Evolutionary conservation across 495 filamentous ascomycete species (phyloP).

Genomic region (Xylaria palmicola): DNA sequence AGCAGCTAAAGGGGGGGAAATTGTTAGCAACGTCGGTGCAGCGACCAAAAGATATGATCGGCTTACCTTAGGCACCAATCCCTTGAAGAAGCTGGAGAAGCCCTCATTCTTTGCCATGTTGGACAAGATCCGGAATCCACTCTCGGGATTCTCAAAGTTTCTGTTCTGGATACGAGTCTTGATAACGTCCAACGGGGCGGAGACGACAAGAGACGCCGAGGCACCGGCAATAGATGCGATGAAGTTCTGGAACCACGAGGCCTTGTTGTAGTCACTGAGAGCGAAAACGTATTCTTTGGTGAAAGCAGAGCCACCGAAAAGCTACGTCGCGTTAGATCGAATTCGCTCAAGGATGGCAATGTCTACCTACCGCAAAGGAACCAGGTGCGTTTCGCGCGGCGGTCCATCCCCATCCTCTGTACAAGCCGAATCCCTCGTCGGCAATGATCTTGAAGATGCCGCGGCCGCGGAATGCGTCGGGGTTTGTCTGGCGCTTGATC

Average conservation of each 20-base stretch:
- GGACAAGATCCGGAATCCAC: slow-evolving; percentile 83
- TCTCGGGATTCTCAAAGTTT: slow-evolving; percentile 97
- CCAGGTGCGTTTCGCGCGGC: slow-evolving; percentile 96
- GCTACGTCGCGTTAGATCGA: slow-evolving; percentile 47
- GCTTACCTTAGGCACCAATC: slow-evolving; percentile 79
- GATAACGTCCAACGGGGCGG: slow-evolving; percentile 95
- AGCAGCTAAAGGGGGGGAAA: slow-evolving; percentile 56
- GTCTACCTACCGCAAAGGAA: slow-evolving; percentile 80
- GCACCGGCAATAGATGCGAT: slow-evolving; percentile 93
- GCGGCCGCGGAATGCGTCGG: slow-evolving; percentile 92
- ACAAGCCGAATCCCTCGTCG: slow-evolving; percentile 95
- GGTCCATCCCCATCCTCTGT: slow-evolving; percentile 96
- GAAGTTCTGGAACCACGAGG: slow-evolving; percentile 95
- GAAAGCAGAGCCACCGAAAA: slow-evolving; percentile 97
- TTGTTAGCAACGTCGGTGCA: slow-evolving; percentile 12
- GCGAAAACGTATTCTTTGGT: slow-evolving; percentile 93
- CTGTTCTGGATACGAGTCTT: slow-evolving; percentile 99
- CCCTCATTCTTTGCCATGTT: slow-evolving; percentile 94
- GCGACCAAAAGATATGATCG: background rate
- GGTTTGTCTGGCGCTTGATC: slow-evolving; percentile 99
- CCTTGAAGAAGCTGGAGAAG: slow-evolving; percentile 89
- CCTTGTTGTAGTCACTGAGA: slow-evolving; percentile 89
- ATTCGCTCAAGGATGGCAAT: background rate
- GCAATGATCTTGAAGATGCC: slow-evolving; percentile 84
- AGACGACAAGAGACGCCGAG: slow-evolving; percentile 87